Conservation (phyloP, 2,329 filamentous ascomycete species). For the Cercospora sp. region DNA sequence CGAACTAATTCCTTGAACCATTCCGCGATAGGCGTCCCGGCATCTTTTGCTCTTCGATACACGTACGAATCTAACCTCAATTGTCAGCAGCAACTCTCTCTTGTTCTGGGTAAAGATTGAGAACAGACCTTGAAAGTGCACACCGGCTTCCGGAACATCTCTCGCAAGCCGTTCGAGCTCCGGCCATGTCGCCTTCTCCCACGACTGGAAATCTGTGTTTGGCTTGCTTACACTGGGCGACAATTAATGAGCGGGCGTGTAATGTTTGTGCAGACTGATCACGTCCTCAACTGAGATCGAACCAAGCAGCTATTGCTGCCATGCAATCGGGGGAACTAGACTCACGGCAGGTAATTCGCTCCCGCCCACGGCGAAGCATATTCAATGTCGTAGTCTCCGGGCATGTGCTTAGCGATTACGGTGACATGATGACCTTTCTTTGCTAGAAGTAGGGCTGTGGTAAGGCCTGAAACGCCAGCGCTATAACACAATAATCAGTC, state of each 20-base stretch:
- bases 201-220: slow-evolving; percentile 42
- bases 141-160: slow-evolving; percentile 72
- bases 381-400: slow-evolving; percentile 87
- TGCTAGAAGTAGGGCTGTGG: slow-evolving; percentile 63
- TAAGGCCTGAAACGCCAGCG: slow-evolving; percentile 66
- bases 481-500: slow-evolving; percentile 16
- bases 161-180: slow-evolving; percentile 49
- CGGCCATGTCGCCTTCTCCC: slow-evolving; percentile 48
- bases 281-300: not conserved
- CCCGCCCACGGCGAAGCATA: slow-evolving; percentile 90
- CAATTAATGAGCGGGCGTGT: slow-evolving; percentile 19
- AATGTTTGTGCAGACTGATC: not conserved
- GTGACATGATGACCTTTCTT: slow-evolving; percentile 63
- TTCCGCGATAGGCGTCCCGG: slow-evolving; percentile 52
- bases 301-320: not conserved
- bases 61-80: slow-evolving; percentile 48
- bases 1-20: slow-evolving; percentile 66
- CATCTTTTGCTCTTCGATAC: slow-evolving; percentile 64
- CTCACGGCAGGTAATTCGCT: slow-evolving; percentile 68
- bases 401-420: slow-evolving; percentile 83
- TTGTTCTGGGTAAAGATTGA: too few species aligned
- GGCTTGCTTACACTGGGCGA: slow-evolving; percentile 41
- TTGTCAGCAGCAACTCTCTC: not conserved
- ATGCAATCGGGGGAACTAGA: not conserved
- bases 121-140: slow-evolving; percentile 65